Conservation (phyloP, 2,329 filamentous ascomycete species). For the Esteya vermicola region DNA sequence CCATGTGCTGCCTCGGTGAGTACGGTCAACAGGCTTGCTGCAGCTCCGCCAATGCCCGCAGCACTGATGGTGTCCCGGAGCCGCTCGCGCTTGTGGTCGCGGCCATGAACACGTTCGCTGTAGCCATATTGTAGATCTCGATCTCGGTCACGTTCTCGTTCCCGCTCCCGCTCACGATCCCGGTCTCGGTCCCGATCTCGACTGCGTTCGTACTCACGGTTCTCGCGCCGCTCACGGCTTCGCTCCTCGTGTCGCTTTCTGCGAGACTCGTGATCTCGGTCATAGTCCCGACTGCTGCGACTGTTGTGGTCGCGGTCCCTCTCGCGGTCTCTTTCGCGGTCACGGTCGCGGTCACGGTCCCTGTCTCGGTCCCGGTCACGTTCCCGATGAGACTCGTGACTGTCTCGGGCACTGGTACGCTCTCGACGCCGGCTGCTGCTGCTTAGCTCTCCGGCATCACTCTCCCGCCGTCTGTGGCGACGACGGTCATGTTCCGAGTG, state of each 20-base stretch:
- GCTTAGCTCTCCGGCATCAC: conserved; percentile 21
- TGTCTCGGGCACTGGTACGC: conserved; percentile 24
- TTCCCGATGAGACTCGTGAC: conserved; percentile 17
- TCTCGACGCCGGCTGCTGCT: conserved; percentile 29
- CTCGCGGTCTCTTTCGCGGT: conserved; percentile 16
- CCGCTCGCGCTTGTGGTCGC: conserved; percentile 18
- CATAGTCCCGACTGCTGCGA: background rate
- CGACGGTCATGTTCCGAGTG: conserved; percentile 25
- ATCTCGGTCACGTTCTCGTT: conserved; percentile 19
- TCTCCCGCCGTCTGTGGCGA: conserved; percentile 26
- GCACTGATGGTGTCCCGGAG: conserved; percentile 38
- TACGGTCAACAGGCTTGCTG: conserved; percentile 42
- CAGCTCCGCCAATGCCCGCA: conserved; percentile 46
- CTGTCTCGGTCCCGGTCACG: background rate
- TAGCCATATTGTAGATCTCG: too few species aligned
- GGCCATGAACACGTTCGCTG: conserved; percentile 1
- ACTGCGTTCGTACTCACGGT: conserved; percentile 16
- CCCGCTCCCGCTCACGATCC: conserved; percentile 10
- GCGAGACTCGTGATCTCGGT: conserved; percentile 7
- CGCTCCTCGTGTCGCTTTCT: conserved; percentile 16
- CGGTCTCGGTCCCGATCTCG: conserved; percentile 23
- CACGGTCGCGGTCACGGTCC: conserved; percentile 17
- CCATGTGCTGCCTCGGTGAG: conserved; percentile 38
- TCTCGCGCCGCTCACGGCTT: conserved; percentile 13
- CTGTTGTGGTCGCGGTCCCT: conserved; percentile 3